Conservation (phyloP, 2,329 filamentous ascomycete species). For the Monosporascus sp. region DNA sequence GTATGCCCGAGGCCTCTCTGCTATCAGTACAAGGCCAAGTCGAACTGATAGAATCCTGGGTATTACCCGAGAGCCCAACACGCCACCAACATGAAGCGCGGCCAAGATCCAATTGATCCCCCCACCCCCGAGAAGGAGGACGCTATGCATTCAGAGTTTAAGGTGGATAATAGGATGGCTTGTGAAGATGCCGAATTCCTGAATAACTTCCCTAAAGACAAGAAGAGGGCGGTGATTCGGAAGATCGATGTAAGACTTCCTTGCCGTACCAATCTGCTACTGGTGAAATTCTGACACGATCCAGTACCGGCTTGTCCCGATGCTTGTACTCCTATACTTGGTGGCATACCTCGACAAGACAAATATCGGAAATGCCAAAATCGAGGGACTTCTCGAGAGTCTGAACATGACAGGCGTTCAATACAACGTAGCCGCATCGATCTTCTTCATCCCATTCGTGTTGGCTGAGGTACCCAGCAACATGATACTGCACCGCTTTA, state of each 20-base stretch:
- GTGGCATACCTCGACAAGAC: slow-evolving; percentile 28
- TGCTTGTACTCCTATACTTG: slow-evolving; percentile 27
- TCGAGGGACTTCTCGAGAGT: slow-evolving; percentile 14
- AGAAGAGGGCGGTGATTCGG: slow-evolving; percentile 23
- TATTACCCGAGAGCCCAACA: too few relatives aligned
- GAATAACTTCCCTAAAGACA: slow-evolving; percentile 23
- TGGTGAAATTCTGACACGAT: too few relatives aligned
- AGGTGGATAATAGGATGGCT: slow-evolving; percentile 1
- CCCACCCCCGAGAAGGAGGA: too few relatives aligned
- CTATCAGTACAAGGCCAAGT: too few relatives aligned
- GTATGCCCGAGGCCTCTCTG: too few relatives aligned
- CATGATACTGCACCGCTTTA: slow-evolving; percentile 32
- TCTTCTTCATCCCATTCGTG: slow-evolving; percentile 26
- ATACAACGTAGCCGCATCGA: slow-evolving; percentile 21
- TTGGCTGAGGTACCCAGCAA: slow-evolving; percentile 34
- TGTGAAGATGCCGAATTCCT: slow-evolving; percentile 28
- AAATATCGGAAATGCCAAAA: slow-evolving; percentile 19
- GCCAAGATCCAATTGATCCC: too few relatives aligned
- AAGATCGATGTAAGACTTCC: slow-evolving; percentile 24
- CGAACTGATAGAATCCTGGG: too few relatives aligned
- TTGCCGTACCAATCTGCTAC: neutral
- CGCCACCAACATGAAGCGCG: too few relatives aligned
- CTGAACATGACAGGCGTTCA: slow-evolving; percentile 29
- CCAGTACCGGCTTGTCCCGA: slow-evolving; percentile 22
- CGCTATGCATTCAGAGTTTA: too few relatives aligned